Evolutionary conservation across 140 eudicot genomes (phyloP).

Genomic region (Cichorium intybus): DNA sequence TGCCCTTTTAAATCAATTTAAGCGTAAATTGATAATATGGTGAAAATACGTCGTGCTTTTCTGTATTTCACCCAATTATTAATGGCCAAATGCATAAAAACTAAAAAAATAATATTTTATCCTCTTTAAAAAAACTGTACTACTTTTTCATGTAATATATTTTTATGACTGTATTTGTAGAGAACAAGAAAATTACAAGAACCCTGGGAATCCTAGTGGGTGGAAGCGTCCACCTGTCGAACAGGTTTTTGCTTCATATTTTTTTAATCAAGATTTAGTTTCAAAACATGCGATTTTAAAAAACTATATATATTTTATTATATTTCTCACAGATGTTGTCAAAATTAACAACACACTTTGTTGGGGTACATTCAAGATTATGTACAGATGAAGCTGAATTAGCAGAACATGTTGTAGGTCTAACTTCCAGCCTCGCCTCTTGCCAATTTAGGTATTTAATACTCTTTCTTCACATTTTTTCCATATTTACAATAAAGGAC

Average conservation of each 20-base stretch:
- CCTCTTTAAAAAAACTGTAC: too few relatives aligned
- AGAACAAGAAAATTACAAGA: constrained; percentile 79
- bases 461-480: constrained; percentile 1
- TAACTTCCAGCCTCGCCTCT: constrained; percentile 87
- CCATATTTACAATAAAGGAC: too few relatives aligned
- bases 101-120: too few relatives aligned
- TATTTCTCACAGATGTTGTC: constrained; percentile 50
- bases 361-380: constrained; percentile 79
- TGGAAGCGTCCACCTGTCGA: constrained; percentile 93
- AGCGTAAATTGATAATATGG: too few relatives aligned
- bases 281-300: constrained; percentile 4
- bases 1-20: too few relatives aligned
- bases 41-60: too few relatives aligned
- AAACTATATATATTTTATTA: background rate
- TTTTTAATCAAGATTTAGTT: background rate
- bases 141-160: too few relatives aligned
- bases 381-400: constrained; percentile 89
- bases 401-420: constrained; percentile 93
- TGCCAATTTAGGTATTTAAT: constrained; percentile 96
- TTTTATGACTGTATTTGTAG: constrained; percentile 43
- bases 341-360: constrained; percentile 63
- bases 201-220: constrained; percentile 45
- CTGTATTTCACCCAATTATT: too few relatives aligned
- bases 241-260: constrained; percentile 47
- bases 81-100: too few relatives aligned